Conservation (phyloP, 208 protist species). For the Trypanosoma platydactyli region DNA sequence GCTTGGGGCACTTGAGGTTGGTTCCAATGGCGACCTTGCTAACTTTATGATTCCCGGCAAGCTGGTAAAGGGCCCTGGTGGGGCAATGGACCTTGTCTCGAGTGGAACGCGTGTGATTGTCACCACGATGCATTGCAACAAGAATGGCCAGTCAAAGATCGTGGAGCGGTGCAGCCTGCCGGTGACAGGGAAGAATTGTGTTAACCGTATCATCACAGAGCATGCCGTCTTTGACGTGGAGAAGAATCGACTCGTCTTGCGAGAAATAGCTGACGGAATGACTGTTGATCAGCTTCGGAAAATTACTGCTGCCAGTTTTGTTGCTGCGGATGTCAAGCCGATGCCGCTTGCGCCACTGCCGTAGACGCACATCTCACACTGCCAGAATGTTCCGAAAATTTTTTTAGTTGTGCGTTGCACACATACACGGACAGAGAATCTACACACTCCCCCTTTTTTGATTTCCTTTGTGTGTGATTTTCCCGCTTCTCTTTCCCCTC, state of each 20-base stretch:
- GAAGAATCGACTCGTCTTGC: slow-evolving; percentile 77
- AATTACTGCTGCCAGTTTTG: slow-evolving; percentile 76
- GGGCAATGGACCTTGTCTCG: slow-evolving; percentile 96
- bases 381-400: no score
- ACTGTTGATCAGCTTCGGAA: slow-evolving; percentile 93
- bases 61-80: slow-evolving; percentile 97
- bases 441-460: no score
- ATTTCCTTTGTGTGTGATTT: neutral
- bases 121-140: slow-evolving; percentile 96
- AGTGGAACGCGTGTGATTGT: slow-evolving; percentile 94
- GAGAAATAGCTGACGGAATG: slow-evolving; percentile 91
- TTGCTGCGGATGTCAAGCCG: slow-evolving; percentile 63
- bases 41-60: slow-evolving; percentile 98
- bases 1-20: slow-evolving; percentile 95
- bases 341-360: slow-evolving; percentile 65
- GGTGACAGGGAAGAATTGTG: slow-evolving; percentile 89
- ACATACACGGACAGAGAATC: no score
- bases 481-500: slow-evolving; percentile 8
- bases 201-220: slow-evolving; percentile 97
- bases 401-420: no score
- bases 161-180: slow-evolving; percentile 92
- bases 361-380: slow-evolving; percentile 13
- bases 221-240: slow-evolving; percentile 96
- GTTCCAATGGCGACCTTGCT: slow-evolving; percentile 93
- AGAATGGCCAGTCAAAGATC: slow-evolving; percentile 95